Evolutionary conservation across 2,329 filamentous ascomycete genomes (phyloP).

Genomic region (Microdochium paspali): DNA sequence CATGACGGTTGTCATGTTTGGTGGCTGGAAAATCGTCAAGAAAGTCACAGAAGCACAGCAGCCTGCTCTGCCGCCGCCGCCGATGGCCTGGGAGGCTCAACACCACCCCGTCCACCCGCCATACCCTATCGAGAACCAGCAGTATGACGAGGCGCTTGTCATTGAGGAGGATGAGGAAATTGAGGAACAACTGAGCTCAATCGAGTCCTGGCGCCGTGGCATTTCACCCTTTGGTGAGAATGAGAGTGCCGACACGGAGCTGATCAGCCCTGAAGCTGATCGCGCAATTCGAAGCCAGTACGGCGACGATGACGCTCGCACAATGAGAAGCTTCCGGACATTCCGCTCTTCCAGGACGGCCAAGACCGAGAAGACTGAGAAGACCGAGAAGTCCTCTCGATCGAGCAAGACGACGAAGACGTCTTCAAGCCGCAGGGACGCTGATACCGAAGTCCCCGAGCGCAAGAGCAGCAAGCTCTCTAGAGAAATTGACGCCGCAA

Average conservation of each 20-base stretch:
- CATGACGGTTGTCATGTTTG: conserved; percentile 91
- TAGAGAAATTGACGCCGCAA: conserved; percentile 19
- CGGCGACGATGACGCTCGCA: conserved; percentile 27
- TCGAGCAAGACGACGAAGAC: conserved; percentile 10
- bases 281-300: conserved; percentile 30
- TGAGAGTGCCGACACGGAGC: conserved; percentile 41
- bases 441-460: background rate
- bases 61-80: conserved; percentile 2
- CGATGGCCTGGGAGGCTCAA: conserved; percentile 1
- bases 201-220: conserved; percentile 50
- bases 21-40: conserved; percentile 96
- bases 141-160: conserved; percentile 45
- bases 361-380: conserved; percentile 14
- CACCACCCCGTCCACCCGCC: conserved; percentile 8
- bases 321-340: conserved; percentile 16
- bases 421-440: conserved; percentile 3
- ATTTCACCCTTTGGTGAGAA: conserved; percentile 37
- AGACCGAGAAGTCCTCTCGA: conserved; percentile 18
- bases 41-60: conserved; percentile 48
- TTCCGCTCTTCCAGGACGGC: conserved; percentile 12
- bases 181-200: conserved; percentile 47
- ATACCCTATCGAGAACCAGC: conserved; percentile 14
- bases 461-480: conserved; percentile 2
- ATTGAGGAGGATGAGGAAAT: conserved; percentile 50
- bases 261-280: conserved; percentile 47